These are phyloP conservation scores for Passalora sequoiae DNA, from an alignment of 2,329 filamentous ascomycete species.

Conservation along the genomic window DNA sequence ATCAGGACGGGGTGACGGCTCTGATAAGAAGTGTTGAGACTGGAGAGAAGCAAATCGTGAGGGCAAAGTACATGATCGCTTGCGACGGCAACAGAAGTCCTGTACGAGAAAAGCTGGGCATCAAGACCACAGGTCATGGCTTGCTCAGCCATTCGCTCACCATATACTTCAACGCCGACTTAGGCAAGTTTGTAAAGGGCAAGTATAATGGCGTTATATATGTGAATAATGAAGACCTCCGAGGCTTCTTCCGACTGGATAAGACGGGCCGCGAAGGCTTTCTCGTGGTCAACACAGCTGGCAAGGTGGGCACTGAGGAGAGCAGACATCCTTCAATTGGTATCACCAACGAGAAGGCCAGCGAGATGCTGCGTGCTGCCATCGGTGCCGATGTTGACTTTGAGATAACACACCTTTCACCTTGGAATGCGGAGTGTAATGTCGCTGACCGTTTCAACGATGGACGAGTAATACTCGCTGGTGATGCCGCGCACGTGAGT, in stretches of 20 bases:
- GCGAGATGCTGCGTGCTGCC: slow-evolving; percentile 15
- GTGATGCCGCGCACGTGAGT: slow-evolving; percentile 4
- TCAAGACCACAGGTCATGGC: slow-evolving; percentile 19
- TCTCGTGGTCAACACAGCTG: slow-evolving; percentile 23
- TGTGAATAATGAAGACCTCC: slow-evolving; percentile 18
- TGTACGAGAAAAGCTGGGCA: slow-evolving; percentile 13
- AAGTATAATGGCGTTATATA: slow-evolving; percentile 26
- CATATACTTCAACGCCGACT: slow-evolving; percentile 25
- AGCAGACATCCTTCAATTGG: slow-evolving; percentile 16
- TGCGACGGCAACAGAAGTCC: slow-evolving; percentile 18
- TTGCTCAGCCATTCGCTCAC: slow-evolving; percentile 20
- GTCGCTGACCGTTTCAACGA: slow-evolving; percentile 2
- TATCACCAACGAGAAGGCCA: slow-evolving; percentile 17
- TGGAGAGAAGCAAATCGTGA: slow-evolving; percentile 7
- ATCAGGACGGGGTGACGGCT: slow-evolving; percentile 16
- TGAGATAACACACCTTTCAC: slow-evolving; percentile 16
- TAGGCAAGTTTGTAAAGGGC: slow-evolving; percentile 17
- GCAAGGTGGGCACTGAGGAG: slow-evolving; percentile 17
- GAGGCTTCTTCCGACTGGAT: slow-evolving; percentile 24
- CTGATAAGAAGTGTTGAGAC: slow-evolving; percentile 11
- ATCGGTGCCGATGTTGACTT: slow-evolving; percentile 21
- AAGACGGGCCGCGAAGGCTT: slow-evolving; percentile 21
- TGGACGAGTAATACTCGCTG: neutral
- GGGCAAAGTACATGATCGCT: slow-evolving; percentile 19
- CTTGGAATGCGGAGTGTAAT: slow-evolving; percentile 14